phyloP scores from a whole-genome alignment of 2,329 filamentous ascomycete species.

The Xylaria sp. region DNA sequence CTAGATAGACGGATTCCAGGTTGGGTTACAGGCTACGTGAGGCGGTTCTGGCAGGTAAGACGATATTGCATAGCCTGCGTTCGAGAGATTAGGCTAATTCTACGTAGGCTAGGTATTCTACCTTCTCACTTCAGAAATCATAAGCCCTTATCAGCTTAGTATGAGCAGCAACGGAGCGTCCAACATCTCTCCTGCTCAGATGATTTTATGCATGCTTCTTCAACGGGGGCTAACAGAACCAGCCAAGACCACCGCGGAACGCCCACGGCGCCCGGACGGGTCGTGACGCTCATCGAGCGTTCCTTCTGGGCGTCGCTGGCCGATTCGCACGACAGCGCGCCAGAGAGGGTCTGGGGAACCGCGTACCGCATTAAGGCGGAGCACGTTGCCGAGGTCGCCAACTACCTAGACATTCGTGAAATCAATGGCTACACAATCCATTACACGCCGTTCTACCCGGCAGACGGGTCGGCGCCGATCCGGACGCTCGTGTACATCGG shows the following conservation, averaged over 20 bases:
- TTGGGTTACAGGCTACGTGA: conserved; percentile 92
- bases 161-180: background rate
- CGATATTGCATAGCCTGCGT: background rate
- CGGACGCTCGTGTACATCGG: conserved; percentile 88
- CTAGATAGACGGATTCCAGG: conserved; percentile 86
- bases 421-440: conserved; percentile 98
- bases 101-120: conserved; percentile 43
- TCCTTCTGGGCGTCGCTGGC: conserved; percentile 84
- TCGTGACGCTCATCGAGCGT: conserved; percentile 90
- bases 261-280: conserved; percentile 84
- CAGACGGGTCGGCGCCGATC: conserved; percentile 54
- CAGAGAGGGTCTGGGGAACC: conserved; percentile 85
- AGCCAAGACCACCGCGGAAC: conserved; percentile 97
- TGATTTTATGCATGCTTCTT: background rate
- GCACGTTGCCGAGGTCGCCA: conserved; percentile 81
- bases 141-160: background rate
- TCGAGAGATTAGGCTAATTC: conserved; percentile 22
- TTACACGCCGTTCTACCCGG: conserved; percentile 83
- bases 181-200: background rate
- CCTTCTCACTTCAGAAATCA: background rate
- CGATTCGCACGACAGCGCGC: conserved; percentile 70
- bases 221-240: conserved; percentile 32
- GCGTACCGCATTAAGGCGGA: conserved; percentile 84
- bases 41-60: conserved; percentile 94
- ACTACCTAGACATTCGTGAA: conserved; percentile 94